A percentile compares a stretch with the other conserved stretches of the same genome.
phyloP scores from a whole-genome alignment of 345 rosid genomes.

The Euphorbia peplus region DNA sequence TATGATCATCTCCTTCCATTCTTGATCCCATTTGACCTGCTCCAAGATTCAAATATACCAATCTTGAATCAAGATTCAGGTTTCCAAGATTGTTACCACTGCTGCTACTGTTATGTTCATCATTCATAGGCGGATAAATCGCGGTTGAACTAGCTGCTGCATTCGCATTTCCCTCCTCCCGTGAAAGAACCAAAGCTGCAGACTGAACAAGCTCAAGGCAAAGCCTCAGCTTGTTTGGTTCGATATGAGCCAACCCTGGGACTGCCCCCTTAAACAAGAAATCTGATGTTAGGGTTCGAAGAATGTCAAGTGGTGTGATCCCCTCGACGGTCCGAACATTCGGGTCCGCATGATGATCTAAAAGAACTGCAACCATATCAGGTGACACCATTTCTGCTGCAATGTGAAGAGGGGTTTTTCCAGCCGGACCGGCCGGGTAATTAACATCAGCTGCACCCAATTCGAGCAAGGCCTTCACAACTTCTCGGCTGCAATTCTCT shows the following conservation, averaged over 20 bases:
- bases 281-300: slow-evolving; percentile 93
- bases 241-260: slow-evolving; percentile 89
- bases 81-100: slow-evolving; percentile 38
- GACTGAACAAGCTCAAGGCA: slow-evolving; percentile 99
- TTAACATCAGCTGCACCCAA: slow-evolving; percentile 98
- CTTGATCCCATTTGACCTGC: slow-evolving; percentile 71
- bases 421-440: slow-evolving; percentile 84
- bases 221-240: slow-evolving; percentile 90
- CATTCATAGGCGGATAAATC: slow-evolving; percentile 60
- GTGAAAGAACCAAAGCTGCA: slow-evolving; percentile 88
- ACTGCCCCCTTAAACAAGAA: slow-evolving; percentile 98
- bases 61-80: slow-evolving; percentile 71
- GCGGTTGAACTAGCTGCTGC: slow-evolving; percentile 41
- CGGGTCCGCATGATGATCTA: slow-evolving; percentile 97
- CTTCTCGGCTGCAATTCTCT: slow-evolving; percentile 95
- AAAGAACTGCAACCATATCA: slow-evolving; percentile 93
- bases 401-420: slow-evolving; percentile 87
- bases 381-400: slow-evolving; percentile 99
- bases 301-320: slow-evolving; percentile 85
- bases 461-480: slow-evolving; percentile 93
- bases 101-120: slow-evolving; percentile 60
- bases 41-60: slow-evolving; percentile 90
- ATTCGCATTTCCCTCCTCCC: slow-evolving; percentile 80
- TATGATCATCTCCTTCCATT: slow-evolving; percentile 56
- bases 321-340: slow-evolving; percentile 90